These are phyloP conservation scores for Cladophialophora bantiana DNA, from an alignment of 2,329 filamentous ascomycete species.

Conservation along the genomic window DNA sequence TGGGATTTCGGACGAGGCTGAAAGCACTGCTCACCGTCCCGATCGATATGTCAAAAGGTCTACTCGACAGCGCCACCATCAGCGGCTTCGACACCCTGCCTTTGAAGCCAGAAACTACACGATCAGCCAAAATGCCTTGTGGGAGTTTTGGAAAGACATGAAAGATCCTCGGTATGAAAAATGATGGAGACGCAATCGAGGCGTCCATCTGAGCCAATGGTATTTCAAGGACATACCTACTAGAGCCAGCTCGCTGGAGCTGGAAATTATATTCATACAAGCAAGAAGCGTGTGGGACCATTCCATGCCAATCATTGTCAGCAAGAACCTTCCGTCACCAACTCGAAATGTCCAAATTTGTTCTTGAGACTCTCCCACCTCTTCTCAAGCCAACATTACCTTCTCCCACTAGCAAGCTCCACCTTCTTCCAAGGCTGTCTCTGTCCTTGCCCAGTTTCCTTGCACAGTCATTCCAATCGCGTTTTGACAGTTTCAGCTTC, in stretches of 20 bases:
- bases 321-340: conserved; percentile 29
- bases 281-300: conserved; percentile 13
- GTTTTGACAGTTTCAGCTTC: conserved; percentile 52
- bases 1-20: neutral
- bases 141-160: neutral
- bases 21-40: neutral
- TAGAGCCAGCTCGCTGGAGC: conserved; percentile 30
- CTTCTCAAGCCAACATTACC: conserved; percentile 51
- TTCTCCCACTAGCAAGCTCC: conserved; percentile 52
- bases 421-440: conserved; percentile 51
- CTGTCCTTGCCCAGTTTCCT: conserved; percentile 51
- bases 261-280: conserved; percentile 26
- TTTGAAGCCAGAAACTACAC: neutral
- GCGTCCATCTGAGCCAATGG: neutral
- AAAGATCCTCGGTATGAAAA: neutral
- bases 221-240: conserved; percentile 3
- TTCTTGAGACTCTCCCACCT: conserved; percentile 35
- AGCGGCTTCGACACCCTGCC: neutral
- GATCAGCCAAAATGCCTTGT: neutral
- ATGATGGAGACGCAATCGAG: neutral
- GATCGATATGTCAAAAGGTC: neutral
- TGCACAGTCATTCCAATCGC: conserved; percentile 56
- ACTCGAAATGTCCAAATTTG: conserved; percentile 35
- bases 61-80: neutral
- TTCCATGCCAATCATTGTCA: conserved; percentile 6